Evolutionary conservation across 2,329 filamentous ascomycete genomes (phyloP).

Genomic region (Fusarium azukiicola): DNA sequence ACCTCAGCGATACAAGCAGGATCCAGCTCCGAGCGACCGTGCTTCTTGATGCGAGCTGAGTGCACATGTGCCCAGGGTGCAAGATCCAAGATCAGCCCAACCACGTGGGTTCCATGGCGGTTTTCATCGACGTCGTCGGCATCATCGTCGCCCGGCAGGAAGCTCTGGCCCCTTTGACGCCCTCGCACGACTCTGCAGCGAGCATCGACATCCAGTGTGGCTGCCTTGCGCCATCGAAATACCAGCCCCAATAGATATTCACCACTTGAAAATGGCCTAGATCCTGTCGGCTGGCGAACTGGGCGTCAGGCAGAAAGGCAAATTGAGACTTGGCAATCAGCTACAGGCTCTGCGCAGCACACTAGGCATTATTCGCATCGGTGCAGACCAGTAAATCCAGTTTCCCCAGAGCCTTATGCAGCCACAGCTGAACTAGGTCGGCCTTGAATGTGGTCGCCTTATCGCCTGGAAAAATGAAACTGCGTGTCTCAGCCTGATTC

Average conservation of each 20-base stretch:
- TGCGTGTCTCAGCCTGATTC: conserved; percentile 9
- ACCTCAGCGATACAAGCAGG: too few species aligned
- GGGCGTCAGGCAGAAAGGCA: neutral
- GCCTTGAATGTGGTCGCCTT: conserved; percentile 7
- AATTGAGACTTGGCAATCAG: neutral
- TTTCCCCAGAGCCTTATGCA: conserved; percentile 13
- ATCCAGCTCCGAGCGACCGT: too few species aligned
- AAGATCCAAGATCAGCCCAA: too few species aligned
- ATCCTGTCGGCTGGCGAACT: conserved; percentile 3
- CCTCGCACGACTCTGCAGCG: too few species aligned
- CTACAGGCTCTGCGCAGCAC: neutral
- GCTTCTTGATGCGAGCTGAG: too few species aligned
- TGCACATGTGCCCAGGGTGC: too few species aligned
- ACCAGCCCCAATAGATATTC: neutral
- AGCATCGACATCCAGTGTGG: neutral
- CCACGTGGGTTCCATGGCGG: too few species aligned
- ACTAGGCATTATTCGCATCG: neutral
- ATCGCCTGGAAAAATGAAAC: conserved; percentile 10
- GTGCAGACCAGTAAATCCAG: neutral
- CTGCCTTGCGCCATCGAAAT: neutral
- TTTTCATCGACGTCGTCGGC: too few species aligned
- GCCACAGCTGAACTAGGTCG: neutral
- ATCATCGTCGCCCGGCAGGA: too few species aligned
- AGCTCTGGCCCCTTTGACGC: too few species aligned
- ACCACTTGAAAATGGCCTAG: neutral